A percentile compares a stretch with the other conserved stretches of the same genome.
phyloP scores from a whole-genome alignment of 2,329 filamentous ascomycete genomes.

The Xylaria polymorpha region DNA sequence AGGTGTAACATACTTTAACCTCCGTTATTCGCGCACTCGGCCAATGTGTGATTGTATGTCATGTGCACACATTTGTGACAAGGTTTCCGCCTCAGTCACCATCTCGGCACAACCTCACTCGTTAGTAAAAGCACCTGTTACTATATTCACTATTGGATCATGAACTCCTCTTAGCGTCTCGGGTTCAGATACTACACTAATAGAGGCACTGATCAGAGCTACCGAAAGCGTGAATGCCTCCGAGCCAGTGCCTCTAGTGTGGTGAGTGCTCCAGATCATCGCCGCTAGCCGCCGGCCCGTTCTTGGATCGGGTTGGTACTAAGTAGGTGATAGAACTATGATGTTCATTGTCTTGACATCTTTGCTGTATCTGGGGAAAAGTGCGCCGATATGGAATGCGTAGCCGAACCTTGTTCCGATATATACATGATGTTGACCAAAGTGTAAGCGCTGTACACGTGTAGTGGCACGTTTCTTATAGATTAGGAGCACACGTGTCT shows the following conservation, averaged over 20 bases:
- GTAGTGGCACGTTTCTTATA: constrained; percentile 14
- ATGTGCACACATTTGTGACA: not conserved
- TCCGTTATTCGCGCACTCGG: not conserved
- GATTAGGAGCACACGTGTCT: not conserved
- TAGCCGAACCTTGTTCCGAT: constrained; percentile 18
- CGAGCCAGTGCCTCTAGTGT: not conserved
- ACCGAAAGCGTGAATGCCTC: not conserved
- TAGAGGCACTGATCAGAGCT: not conserved
- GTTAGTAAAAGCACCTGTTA: too few relatives aligned
- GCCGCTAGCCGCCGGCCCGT: not conserved
- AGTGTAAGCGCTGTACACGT: not conserved
- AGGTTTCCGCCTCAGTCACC: not conserved
- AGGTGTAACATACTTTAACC: not conserved
- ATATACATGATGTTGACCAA: constrained; percentile 5
- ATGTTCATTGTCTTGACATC: not conserved
- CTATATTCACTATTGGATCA: not conserved
- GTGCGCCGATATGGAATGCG: constrained; percentile 8
- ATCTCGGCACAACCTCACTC: not conserved
- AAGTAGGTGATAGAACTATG: not conserved
- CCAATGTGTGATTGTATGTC: not conserved
- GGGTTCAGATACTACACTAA: not conserved
- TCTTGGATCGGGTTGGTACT: constrained; percentile 4
- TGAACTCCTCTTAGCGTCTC: not conserved
- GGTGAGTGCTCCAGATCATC: constrained; percentile 3
- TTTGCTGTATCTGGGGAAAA: not conserved